Conservation (phyloP, 306 rosid genomes). For the Albizia julibrissin region DNA sequence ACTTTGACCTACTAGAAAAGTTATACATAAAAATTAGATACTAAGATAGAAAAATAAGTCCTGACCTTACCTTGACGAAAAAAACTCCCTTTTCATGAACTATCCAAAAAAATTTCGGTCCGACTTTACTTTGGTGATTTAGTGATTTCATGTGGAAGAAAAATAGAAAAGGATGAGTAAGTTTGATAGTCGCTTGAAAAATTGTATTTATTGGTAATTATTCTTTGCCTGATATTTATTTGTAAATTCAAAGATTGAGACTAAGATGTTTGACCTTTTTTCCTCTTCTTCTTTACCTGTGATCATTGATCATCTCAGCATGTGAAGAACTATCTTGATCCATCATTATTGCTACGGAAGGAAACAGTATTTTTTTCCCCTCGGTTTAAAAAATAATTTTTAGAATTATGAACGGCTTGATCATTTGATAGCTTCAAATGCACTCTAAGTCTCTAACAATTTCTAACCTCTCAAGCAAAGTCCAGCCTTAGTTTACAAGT, state of each 20-base stretch:
- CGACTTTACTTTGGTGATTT: not conserved
- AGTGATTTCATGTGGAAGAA: not conserved
- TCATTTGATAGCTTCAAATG: constrained; percentile 39
- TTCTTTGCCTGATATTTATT: not conserved
- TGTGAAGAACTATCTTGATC: not conserved
- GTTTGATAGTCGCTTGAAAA: not conserved
- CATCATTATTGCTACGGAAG: constrained; percentile 8
- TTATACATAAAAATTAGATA: no score
- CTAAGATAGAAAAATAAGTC: not conserved
- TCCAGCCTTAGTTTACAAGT: constrained; percentile 54
- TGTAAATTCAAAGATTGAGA: not conserved
- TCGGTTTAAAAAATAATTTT: not conserved
- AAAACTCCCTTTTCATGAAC: no score
- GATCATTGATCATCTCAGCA: not conserved
- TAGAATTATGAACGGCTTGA: not conserved
- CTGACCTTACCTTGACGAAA: no score
- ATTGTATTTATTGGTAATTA: not conserved
- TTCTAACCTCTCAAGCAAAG: constrained; percentile 58
- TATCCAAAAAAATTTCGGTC: not conserved
- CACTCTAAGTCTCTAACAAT: constrained; percentile 47
- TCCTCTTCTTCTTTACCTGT: not conserved
- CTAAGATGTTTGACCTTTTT: not conserved
- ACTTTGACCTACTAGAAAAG: no score
- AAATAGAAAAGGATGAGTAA: not conserved
- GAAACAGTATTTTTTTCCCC: not conserved